Evolutionary conservation across 2,329 filamentous ascomycete species (phyloP).

Genomic region (Sphaerulina populicola): DNA sequence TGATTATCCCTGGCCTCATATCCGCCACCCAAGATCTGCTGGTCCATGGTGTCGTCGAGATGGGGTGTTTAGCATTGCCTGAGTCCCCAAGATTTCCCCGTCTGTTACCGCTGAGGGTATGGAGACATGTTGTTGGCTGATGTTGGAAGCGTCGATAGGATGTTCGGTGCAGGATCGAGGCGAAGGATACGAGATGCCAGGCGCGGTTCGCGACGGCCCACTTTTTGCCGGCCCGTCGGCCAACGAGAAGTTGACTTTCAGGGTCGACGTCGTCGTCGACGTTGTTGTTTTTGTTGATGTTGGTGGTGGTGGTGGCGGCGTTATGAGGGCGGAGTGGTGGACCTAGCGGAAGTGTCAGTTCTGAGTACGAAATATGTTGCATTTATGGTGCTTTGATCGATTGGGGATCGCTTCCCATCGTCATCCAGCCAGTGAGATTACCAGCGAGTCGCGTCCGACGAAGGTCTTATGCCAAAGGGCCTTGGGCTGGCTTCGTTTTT

Average conservation of each 20-base stretch:
- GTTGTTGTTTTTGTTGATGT: not conserved
- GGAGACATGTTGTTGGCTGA: not conserved
- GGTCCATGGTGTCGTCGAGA: not conserved
- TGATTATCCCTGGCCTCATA: not conserved
- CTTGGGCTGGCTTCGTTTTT: not conserved
- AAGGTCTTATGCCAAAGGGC: not conserved
- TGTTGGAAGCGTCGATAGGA: not conserved
- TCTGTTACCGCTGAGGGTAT: not conserved
- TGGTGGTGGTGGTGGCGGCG: not conserved
- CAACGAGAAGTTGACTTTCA: too few species aligned
- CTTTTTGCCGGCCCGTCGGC: not conserved
- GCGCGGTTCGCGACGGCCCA: not conserved
- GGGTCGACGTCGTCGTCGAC: not conserved
- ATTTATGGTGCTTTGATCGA: not conserved
- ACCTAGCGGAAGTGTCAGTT: not conserved
- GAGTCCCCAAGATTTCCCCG: too few species aligned
- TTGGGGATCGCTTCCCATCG: not conserved
- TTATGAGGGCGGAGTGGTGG: not conserved
- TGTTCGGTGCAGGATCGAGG: not conserved
- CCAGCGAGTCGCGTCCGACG: not conserved
- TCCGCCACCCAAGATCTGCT: not conserved
- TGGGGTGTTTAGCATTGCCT: too few species aligned
- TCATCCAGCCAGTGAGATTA: not conserved
- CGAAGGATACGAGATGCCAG: not conserved
- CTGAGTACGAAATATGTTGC: not conserved